Conservation (phyloP, 352 stramenopile species). For the Albugo laibachii region DNA sequence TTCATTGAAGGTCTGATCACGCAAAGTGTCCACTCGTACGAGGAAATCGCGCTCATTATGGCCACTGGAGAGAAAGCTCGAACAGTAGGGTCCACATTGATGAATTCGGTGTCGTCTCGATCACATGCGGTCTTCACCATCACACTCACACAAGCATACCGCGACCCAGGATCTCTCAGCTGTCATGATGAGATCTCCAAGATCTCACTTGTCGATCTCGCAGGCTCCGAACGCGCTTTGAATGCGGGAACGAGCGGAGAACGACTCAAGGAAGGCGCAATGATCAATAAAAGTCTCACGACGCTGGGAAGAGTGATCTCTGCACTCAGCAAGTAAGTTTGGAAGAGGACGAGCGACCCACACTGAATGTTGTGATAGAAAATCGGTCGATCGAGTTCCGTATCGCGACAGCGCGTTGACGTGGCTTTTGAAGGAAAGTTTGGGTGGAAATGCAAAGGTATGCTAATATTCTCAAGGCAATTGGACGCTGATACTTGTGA, state of each 20-base stretch:
- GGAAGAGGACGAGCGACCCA: not conserved
- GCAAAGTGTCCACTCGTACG: conserved; percentile 48
- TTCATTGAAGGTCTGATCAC: conserved; percentile 69
- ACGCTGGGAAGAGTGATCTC: conserved; percentile 80
- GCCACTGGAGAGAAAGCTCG: conserved; percentile 85
- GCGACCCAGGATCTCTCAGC: conserved; percentile 32
- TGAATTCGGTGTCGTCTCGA: conserved; percentile 91
- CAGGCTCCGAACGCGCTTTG: conserved; percentile 61
- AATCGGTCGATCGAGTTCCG: conserved; percentile 34
- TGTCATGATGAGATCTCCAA: conserved; percentile 66
- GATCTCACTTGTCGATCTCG: conserved; percentile 74
- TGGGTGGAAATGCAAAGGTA: conserved; percentile 66
- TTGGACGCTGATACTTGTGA: not conserved
- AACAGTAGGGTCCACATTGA: conserved; percentile 87
- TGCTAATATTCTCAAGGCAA: not conserved
- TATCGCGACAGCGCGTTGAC: conserved; percentile 76
- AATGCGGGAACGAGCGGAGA: conserved; percentile 68
- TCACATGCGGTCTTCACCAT: conserved; percentile 96
- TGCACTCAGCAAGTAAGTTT: conserved; percentile 39
- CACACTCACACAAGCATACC: conserved; percentile 67
- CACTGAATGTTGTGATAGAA: conserved; percentile 1
- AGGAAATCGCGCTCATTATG: conserved; percentile 61
- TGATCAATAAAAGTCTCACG: conserved; percentile 85
- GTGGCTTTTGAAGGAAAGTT: conserved; percentile 72
- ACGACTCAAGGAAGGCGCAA: conserved; percentile 78